A percentile compares a stretch with the other conserved stretches of the same genome.
Evolutionary conservation across 2,329 filamentous ascomycete species (phyloP).

Genomic region (Fusarium tupiense): DNA sequence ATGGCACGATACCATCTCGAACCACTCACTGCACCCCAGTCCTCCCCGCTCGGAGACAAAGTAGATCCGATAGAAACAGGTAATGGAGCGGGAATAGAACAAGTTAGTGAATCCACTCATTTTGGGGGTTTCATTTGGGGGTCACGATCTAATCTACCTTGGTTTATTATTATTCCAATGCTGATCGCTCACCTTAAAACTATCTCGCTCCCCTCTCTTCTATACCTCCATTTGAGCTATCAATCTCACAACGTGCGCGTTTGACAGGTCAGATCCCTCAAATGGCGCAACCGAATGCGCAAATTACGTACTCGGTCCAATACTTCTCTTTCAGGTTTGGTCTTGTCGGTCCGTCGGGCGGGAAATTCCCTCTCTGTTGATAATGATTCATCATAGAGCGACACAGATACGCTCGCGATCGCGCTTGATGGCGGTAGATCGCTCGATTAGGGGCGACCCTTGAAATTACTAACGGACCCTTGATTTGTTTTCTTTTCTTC

Average conservation of each 20-base stretch:
- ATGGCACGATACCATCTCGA: constrained; percentile 25
- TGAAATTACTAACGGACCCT: constrained; percentile 16
- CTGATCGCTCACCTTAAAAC: not conserved
- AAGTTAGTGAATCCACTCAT: constrained; percentile 16
- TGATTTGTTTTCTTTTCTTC: not conserved
- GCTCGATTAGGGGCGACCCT: constrained; percentile 24
- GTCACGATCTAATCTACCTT: not conserved
- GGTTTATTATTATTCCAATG: not conserved
- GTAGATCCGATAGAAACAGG: constrained; percentile 19
- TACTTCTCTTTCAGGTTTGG: constrained; percentile 13
- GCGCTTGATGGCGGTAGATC: constrained; percentile 23
- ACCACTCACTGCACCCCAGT: not conserved
- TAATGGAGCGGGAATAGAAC: constrained; percentile 16
- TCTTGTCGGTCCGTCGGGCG: constrained; percentile 6
- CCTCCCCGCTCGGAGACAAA: not conserved
- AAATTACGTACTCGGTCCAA: constrained; percentile 27
- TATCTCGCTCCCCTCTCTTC: not conserved
- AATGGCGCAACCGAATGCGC: constrained; percentile 34
- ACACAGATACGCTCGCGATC: constrained; percentile 12
- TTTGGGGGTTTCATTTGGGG: constrained; percentile 9
- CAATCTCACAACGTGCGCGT: not conserved
- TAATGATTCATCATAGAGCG: constrained; percentile 34
- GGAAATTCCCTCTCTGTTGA: not conserved
- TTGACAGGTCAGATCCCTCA: constrained; percentile 1
- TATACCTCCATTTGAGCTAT: not conserved